phyloP scores from a whole-genome alignment of 306 rosid genomes.

The Lathyrus sativus region DNA sequence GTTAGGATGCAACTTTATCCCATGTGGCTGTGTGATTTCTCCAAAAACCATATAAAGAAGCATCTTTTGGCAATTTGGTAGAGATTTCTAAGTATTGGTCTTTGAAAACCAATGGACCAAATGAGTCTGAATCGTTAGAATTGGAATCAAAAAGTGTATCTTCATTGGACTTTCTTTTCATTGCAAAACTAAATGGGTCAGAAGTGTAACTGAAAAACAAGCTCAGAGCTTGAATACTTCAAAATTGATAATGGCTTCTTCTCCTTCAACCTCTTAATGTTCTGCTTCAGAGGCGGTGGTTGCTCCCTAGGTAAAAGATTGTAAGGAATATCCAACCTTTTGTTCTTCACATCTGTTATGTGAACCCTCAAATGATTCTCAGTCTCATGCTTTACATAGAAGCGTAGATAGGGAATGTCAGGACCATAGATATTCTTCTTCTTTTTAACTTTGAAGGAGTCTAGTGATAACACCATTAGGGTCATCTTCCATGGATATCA shows the following conservation, averaged over 20 bases:
- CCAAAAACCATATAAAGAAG: conserved; percentile 81
- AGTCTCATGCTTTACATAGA: conserved; percentile 80
- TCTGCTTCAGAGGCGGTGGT: conserved; percentile 52
- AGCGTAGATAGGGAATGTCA: conserved; percentile 69
- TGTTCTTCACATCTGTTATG: conserved; percentile 73
- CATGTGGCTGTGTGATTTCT: conserved; percentile 82
- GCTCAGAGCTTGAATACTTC: conserved; percentile 51
- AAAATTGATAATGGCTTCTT: conserved; percentile 38
- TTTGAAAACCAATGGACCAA: conserved; percentile 65
- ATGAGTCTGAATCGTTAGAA: conserved; percentile 41
- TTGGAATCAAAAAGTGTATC: conserved; percentile 54
- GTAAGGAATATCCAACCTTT: conserved; percentile 91
- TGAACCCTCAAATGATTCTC: conserved; percentile 72
- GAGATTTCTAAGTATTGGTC: conserved; percentile 89
- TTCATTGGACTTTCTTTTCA: conserved; percentile 74
- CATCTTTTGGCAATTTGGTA: conserved; percentile 63
- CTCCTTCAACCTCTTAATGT: conserved; percentile 34
- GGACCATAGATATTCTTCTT: conserved; percentile 65
- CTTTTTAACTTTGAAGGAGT: conserved; percentile 57
- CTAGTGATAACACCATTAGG: conserved; percentile 66
- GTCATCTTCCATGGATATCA: conserved; percentile 59
- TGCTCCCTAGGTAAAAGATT: conserved; percentile 67
- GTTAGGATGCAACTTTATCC: conserved; percentile 70
- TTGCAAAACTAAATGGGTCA: conserved; percentile 74
- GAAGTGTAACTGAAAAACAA: conserved; percentile 63